Conservation (phyloP, 2,329 filamentous ascomycete genomes). For the Cercospora sojina region DNA sequence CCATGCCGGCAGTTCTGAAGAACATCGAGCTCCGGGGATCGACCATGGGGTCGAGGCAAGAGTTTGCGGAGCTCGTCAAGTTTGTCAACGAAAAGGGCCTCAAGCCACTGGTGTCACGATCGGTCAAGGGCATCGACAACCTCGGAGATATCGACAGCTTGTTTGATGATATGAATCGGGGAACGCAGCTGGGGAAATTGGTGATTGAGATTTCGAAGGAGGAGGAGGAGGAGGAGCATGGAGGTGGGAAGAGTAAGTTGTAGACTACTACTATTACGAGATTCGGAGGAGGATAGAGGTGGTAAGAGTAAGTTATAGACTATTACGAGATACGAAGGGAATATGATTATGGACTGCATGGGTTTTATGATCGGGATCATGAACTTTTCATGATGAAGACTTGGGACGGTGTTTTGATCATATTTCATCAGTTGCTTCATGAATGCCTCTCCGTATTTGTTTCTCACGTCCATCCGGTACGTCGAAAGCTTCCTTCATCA, state of each 20-base stretch:
- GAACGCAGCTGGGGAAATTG: constrained; percentile 87
- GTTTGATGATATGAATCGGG: constrained; percentile 85
- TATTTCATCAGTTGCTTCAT: too few relatives aligned
- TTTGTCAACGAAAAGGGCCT: constrained; percentile 76
- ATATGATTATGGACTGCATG: too few relatives aligned
- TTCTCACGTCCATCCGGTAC: too few relatives aligned
- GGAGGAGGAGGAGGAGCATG: too few relatives aligned
- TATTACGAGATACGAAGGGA: too few relatives aligned
- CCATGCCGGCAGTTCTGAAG: constrained; percentile 78
- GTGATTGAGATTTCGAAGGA: constrained; percentile 66
- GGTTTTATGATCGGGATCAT: too few relatives aligned
- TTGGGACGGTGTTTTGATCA: too few relatives aligned
- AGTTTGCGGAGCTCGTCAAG: constrained; percentile 86
- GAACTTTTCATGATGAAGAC: too few relatives aligned
- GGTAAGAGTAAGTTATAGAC: constrained; percentile 35
- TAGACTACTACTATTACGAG: too few relatives aligned
- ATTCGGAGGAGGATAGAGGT: too few relatives aligned
- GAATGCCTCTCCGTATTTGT: too few relatives aligned
- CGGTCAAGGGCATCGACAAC: constrained; percentile 68
- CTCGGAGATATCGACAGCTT: constrained; percentile 75
- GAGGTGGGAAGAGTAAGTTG: constrained; percentile 34
- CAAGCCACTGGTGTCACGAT: constrained; percentile 71
- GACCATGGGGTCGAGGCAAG: constrained; percentile 87
- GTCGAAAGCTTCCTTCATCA: too few relatives aligned
- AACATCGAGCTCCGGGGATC: constrained; percentile 84